Conservation (phyloP, 1,139 yeast genomes). For the Candida gigantensis region DNA sequence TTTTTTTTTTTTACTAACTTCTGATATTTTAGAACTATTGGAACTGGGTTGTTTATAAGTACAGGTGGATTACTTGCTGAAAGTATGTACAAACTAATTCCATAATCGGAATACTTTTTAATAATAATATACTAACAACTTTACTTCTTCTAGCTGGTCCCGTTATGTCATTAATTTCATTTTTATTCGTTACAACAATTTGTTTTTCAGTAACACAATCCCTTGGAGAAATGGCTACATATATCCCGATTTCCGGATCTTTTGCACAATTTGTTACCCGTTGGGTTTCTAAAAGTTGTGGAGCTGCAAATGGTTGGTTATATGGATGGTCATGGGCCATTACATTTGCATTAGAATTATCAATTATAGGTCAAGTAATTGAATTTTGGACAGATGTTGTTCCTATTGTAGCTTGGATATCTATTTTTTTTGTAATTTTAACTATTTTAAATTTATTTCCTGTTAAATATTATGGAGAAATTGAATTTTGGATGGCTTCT, state of each 20-base stretch:
- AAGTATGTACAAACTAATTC: conserved; percentile 18
- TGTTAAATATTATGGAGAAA: conserved; percentile 48
- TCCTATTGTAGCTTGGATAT: conserved; percentile 76
- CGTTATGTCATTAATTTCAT: conserved; percentile 65
- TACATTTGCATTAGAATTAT: conserved; percentile 78
- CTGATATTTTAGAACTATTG: neutral
- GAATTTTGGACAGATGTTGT: conserved; percentile 73
- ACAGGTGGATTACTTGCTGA: conserved; percentile 39
- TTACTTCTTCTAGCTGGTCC: conserved; percentile 57
- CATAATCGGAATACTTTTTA: too few relatives aligned
- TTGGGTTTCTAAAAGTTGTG: conserved; percentile 69
- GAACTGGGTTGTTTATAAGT: conserved; percentile 41
- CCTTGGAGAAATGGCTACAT: conserved; percentile 76
- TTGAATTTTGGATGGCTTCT: conserved; percentile 55
- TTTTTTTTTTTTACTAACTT: neutral
- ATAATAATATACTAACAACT: too few relatives aligned
- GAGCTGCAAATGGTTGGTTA: conserved; percentile 80
- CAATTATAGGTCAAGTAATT: conserved; percentile 76
- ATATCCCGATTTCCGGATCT: conserved; percentile 67
- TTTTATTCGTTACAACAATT: conserved; percentile 63
- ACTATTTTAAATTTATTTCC: conserved; percentile 40
- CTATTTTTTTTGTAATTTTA: conserved; percentile 55
- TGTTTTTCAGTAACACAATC: conserved; percentile 70
- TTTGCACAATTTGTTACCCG: conserved; percentile 57
- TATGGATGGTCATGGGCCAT: conserved; percentile 90